phyloP scores from a whole-genome alignment of 805 yeast species.

The Myxozyma neglecta region DNA sequence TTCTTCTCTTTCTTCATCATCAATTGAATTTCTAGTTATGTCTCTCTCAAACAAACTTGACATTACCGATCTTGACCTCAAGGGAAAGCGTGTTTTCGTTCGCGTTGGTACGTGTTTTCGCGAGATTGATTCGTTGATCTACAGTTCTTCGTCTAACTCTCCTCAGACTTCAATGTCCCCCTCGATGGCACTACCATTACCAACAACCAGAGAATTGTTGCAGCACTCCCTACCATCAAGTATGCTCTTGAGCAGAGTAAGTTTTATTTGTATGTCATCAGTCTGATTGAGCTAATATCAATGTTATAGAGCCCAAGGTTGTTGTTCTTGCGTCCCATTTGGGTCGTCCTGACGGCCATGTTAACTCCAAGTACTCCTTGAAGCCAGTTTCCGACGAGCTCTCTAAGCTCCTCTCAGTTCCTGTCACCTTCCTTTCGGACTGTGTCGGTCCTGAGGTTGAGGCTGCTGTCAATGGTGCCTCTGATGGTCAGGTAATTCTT shows the following conservation, averaged over 20 bases:
- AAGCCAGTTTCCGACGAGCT: slow-evolving; percentile 93
- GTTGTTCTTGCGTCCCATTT: slow-evolving; percentile 93
- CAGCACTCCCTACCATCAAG: slow-evolving; percentile 97
- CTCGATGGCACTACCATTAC: slow-evolving; percentile 95
- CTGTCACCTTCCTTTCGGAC: slow-evolving; percentile 81
- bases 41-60: slow-evolving; percentile 91
- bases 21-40: slow-evolving; percentile 49
- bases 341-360: slow-evolving; percentile 99
- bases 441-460: slow-evolving; percentile 92
- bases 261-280: not conserved
- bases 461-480: slow-evolving; percentile 68
- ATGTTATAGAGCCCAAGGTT: slow-evolving; percentile 68
- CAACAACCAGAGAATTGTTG: slow-evolving; percentile 99
- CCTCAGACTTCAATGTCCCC: slow-evolving; percentile 47
- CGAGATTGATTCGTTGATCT: not conserved
- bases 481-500: slow-evolving; percentile 73
- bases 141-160: not conserved
- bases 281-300: not conserved
- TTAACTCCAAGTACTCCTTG: slow-evolving; percentile 79
- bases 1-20: not conserved
- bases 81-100: slow-evolving; percentile 94
- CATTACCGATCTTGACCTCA: slow-evolving; percentile 83
- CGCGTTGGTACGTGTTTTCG: slow-evolving; percentile 72
- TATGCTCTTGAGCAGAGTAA: slow-evolving; percentile 76
- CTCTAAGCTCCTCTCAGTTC: slow-evolving; percentile 67